Percentiles rank a stretch among this genome's conserved stretches.
phyloP scores from a whole-genome alignment of 2,329 filamentous ascomycete species.

The Aspergillus sp. region DNA sequence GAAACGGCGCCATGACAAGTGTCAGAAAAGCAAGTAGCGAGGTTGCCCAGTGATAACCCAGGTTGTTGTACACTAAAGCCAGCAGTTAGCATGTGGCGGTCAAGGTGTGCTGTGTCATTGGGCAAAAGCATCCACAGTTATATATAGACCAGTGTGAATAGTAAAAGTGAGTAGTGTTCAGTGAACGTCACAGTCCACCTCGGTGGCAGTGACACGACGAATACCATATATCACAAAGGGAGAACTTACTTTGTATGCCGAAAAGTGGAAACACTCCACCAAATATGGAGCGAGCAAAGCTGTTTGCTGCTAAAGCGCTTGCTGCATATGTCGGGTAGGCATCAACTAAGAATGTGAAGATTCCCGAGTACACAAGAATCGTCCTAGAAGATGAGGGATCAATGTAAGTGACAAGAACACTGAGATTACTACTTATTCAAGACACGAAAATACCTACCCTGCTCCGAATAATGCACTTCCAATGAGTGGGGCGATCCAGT shows the following conservation, averaged over 20 bases:
- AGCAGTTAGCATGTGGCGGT: constrained; percentile 25
- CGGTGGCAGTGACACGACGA: neutral
- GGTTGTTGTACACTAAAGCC: constrained; percentile 47
- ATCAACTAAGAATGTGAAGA: constrained; percentile 85
- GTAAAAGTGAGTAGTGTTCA: too few species aligned
- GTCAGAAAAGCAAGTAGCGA: constrained; percentile 47
- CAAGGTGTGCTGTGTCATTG: constrained; percentile 8
- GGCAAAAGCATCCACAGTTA: neutral
- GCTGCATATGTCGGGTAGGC: constrained; percentile 51
- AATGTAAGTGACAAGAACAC: neutral
- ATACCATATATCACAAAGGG: constrained; percentile 1
- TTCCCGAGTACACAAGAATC: constrained; percentile 76
- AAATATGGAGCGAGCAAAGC: constrained; percentile 75
- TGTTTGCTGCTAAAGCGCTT: constrained; percentile 77
- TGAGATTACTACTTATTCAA: neutral
- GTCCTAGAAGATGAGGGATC: constrained; percentile 52
- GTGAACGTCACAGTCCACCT: too few species aligned
- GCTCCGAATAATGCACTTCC: constrained; percentile 70
- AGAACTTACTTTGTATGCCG: constrained; percentile 56
- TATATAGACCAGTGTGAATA: neutral
- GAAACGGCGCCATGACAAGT: constrained; percentile 47
- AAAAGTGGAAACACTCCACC: constrained; percentile 78
- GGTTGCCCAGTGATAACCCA: constrained; percentile 51
- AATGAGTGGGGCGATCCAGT: constrained; percentile 76
- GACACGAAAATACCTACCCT: constrained; percentile 55